Percentiles rank a stretch among this genome's conserved stretches.
phyloP scores from a whole-genome alignment of 2,329 filamentous ascomycete genomes.

The Colletotrichum agaves region DNA sequence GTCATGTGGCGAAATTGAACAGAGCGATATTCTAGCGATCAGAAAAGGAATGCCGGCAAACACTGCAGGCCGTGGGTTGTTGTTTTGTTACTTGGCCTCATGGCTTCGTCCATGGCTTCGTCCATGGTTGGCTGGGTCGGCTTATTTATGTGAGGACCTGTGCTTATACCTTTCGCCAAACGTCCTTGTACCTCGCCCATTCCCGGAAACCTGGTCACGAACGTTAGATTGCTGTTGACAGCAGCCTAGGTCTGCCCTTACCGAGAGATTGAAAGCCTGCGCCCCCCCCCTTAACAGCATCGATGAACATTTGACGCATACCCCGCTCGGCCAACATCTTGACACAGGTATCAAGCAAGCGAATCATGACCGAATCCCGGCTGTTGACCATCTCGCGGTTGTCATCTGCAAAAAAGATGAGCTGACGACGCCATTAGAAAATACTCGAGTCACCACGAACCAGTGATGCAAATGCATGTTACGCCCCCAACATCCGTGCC shows the following conservation, averaged over 20 bases:
- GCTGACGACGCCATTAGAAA: background rate
- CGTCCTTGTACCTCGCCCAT: constrained; percentile 67
- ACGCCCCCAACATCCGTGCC: constrained; percentile 65
- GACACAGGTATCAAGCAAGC: constrained; percentile 64
- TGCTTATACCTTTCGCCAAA: constrained; percentile 52
- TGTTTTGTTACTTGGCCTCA: background rate
- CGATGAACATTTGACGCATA: constrained; percentile 65
- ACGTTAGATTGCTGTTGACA: constrained; percentile 5
- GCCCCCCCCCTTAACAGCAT: constrained; percentile 62
- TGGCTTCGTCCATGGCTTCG: background rate
- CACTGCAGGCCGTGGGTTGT: background rate
- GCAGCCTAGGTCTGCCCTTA: constrained; percentile 45
- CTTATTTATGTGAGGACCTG: background rate
- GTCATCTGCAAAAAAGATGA: constrained; percentile 50
- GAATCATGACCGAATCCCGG: constrained; percentile 61
- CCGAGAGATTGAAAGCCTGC: constrained; percentile 63
- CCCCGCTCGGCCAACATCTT: constrained; percentile 58
- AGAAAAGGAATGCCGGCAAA: background rate
- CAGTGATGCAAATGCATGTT: constrained; percentile 68
- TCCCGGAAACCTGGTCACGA: constrained; percentile 61
- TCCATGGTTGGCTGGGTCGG: background rate
- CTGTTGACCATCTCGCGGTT: constrained; percentile 55
- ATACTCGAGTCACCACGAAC: constrained; percentile 50
- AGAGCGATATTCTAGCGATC: background rate
- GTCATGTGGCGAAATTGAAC: background rate